Base-by-base conservation (phyloP, 1,139 yeast species). In the Taiozyma sp. region DNA sequence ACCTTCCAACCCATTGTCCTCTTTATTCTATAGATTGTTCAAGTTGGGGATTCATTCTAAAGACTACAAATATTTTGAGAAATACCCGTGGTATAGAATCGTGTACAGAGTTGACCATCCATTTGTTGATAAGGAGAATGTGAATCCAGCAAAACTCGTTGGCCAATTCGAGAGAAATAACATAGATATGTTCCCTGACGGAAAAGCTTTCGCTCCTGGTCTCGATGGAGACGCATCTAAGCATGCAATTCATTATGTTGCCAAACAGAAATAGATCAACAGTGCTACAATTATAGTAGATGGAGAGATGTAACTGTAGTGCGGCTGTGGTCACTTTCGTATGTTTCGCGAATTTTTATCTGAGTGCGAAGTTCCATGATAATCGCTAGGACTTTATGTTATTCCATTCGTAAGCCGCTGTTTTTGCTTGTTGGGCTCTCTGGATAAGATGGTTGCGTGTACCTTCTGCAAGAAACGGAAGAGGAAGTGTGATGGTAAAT, bases 51-150 rank as follows among this genome's bases (percentile, higher is more conserved):
- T 22, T 6, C 46, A 35, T 29, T 50, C 56, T 6, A n/a, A 45
- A 6, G 53, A 53, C 24, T 39, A 39, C 2, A 43, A 39, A 5
- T 49, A 54, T 32, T 41, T 19, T 4, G 42, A 46, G 34, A 49
- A 50, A 16, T 48, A 54, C 37, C 60, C 61, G 14, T 60, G 63
- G 63, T 53, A 48, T 19, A 48, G 48, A n/a, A 54, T 60, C 28
- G 29, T 53, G 8, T 21, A 44, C 13, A 46, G 44, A 35, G 41
- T 53, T 45, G 59, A 56, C n/a, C 9, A 49, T 24, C 45, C 50
- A 24, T 39, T 5, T 14, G 39, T 46, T 13, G 26, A 21, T 14
- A 41, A n/a, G 21, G 29, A 44, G 22, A 30, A 37, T 8, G 13
- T 32, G 16, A 32, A n/a, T 13, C 16, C 35, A 32, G 9, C 16